A percentile compares a stretch with the other conserved stretches of the same genome.
Evolutionary conservation across 1,139 yeast species (phyloP).

Genomic region (Petasospora fabianii): DNA sequence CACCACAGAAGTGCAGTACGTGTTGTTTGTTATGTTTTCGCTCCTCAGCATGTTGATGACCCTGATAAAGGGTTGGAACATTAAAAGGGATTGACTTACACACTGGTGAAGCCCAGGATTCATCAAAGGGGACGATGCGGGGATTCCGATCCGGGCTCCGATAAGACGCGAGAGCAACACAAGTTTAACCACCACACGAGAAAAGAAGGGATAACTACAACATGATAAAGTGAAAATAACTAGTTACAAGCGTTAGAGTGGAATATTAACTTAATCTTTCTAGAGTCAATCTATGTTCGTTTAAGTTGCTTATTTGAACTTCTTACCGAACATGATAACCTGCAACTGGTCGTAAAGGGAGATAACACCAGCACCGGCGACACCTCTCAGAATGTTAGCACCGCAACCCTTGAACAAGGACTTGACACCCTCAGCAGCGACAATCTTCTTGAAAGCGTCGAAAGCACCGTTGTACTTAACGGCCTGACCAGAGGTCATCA

Average conservation of each 20-base stretch:
- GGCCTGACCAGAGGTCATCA: conserved; percentile 83
- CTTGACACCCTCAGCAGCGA: conserved; percentile 66
- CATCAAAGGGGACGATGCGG: no score
- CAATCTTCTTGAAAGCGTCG: conserved; percentile 69
- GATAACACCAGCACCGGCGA: conserved; percentile 85
- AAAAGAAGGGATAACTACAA: not conserved
- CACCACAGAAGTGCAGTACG: no score
- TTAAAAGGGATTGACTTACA: no score
- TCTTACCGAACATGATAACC: conserved; percentile 69
- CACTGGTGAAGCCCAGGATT: no score
- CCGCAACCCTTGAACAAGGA: conserved; percentile 85
- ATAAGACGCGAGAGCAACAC: not conserved
- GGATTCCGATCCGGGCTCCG: no score
- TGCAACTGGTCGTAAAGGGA: conserved; percentile 78
- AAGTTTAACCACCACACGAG: not conserved
- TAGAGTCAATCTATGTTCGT: conserved; percentile 13
- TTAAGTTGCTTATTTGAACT: conserved; percentile 43
- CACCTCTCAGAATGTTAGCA: conserved; percentile 86
- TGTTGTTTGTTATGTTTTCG: no score
- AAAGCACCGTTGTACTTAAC: conserved; percentile 73
- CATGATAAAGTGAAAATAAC: not conserved
- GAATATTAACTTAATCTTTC: conserved; percentile 24
- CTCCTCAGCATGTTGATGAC: no score
- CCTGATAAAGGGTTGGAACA: no score
- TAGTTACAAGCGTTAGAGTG: conserved; percentile 8